phyloP scores from a whole-genome alignment of 2,329 filamentous ascomycete genomes.

The Apiospora arundinis region DNA sequence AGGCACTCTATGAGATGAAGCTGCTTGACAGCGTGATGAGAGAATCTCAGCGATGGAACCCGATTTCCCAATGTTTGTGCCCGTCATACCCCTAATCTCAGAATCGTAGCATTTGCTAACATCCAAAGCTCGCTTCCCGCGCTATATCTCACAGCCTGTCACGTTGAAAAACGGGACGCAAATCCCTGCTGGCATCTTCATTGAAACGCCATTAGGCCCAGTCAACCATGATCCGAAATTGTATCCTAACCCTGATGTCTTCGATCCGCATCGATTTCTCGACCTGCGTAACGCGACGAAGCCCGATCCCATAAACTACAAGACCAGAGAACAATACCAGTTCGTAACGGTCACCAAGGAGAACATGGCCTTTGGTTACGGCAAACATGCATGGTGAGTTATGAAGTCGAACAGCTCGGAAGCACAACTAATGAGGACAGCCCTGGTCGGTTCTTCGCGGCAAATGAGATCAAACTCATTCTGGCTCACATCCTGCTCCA shows the following conservation, averaged over 20 bases:
- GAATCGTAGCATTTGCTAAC: background rate
- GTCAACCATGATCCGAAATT: conserved; percentile 42
- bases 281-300: conserved; percentile 38
- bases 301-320: conserved; percentile 34
- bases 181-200: conserved; percentile 47
- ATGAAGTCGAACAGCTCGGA: background rate
- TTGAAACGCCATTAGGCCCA: conserved; percentile 45
- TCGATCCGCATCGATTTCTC: conserved; percentile 45
- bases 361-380: conserved; percentile 47
- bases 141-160: conserved; percentile 43
- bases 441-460: conserved; percentile 50
- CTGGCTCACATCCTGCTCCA: conserved; percentile 46
- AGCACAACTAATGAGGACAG: conserved; percentile 17
- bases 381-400: conserved; percentile 43
- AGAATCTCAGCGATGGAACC: conserved; percentile 40
- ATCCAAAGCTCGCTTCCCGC: conserved; percentile 48
- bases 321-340: conserved; percentile 45
- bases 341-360: conserved; percentile 45
- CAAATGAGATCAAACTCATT: conserved; percentile 52
- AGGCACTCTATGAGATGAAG: conserved; percentile 45
- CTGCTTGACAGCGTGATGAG: conserved; percentile 45
- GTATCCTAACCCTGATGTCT: conserved; percentile 43
- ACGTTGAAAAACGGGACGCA: conserved; percentile 35
- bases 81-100: background rate
- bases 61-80: conserved; percentile 7